These are phyloP conservation scores for Fusarium phyllophilum DNA, from an alignment of 2,329 filamentous ascomycete genomes.

Conservation along the genomic window DNA sequence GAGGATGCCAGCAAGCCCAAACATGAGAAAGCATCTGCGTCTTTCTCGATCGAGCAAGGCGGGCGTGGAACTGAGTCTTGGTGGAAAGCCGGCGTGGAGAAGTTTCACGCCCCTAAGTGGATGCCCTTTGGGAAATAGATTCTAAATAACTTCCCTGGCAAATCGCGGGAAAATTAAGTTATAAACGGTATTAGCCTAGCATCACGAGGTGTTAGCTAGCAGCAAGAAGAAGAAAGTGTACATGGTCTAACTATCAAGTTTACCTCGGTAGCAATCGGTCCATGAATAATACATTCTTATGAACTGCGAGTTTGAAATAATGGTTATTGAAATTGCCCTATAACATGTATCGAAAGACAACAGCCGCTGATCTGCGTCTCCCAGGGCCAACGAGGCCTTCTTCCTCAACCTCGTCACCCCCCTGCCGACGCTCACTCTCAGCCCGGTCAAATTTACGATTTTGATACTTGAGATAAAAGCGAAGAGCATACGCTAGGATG, in stretches of 20 bases:
- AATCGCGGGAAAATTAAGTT: not conserved
- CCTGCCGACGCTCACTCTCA: constrained; percentile 41
- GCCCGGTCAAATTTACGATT: constrained; percentile 59
- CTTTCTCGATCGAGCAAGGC: constrained; percentile 41
- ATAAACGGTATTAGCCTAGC: not conserved
- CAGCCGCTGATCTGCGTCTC: constrained; percentile 32
- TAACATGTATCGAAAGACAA: constrained; percentile 60
- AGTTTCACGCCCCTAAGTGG: constrained; percentile 48
- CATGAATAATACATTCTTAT: not conserved
- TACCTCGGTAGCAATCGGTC: not conserved
- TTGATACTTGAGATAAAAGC: constrained; percentile 61
- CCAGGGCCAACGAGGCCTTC: constrained; percentile 53
- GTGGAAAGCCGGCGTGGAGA: constrained; percentile 51
- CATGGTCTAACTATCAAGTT: constrained; percentile 18
- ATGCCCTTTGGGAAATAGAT: constrained; percentile 42
- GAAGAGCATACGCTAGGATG: constrained; percentile 62
- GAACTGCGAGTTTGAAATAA: not conserved
- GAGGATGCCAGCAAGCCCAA: constrained; percentile 41
- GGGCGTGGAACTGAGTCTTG: constrained; percentile 45
- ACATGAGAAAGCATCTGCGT: constrained; percentile 35
- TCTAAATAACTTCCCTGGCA: not conserved
- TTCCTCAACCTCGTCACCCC: constrained; percentile 49
- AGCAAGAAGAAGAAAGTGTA: constrained; percentile 19
- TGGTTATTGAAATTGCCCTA: constrained; percentile 37
- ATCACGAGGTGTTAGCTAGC: constrained; percentile 19